Evolutionary conservation across 768 basidiomycete genomes (phyloP).

Genomic region (Rhizopogon vinicolor): DNA sequence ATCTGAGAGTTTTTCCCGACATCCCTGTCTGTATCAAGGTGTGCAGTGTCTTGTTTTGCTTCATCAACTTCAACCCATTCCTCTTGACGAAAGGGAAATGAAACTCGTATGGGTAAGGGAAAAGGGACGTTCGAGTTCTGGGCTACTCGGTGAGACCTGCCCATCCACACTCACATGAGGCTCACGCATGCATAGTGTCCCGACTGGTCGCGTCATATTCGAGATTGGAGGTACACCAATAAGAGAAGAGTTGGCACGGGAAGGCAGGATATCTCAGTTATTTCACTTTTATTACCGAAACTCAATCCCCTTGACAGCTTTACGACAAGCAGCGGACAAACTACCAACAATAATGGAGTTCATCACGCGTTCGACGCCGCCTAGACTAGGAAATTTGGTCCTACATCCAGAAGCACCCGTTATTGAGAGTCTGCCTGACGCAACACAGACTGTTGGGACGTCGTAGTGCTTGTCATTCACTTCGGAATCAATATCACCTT

Average conservation of each 20-base stretch:
- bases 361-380: slow-evolving; percentile 60
- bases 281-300: background rate
- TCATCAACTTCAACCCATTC: background rate
- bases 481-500: background rate
- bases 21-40: slow-evolving; percentile 98
- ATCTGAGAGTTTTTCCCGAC: slow-evolving; percentile 90
- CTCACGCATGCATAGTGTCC: slow-evolving; percentile 50
- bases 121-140: slow-evolving; percentile 98
- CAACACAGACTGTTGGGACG: slow-evolving; percentile 3
- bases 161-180: background rate
- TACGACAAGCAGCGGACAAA: slow-evolving; percentile 84
- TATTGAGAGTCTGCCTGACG: too few species aligned
- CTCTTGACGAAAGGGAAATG: slow-evolving; percentile 66
- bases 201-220: slow-evolving; percentile 86
- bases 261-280: slow-evolving; percentile 49
- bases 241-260: slow-evolving; percentile 87
- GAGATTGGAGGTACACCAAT: slow-evolving; percentile 90
- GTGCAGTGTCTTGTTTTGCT: slow-evolving; percentile 8
- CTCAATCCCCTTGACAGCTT: slow-evolving; percentile 42
- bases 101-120: slow-evolving; percentile 99
- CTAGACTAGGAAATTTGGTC: slow-evolving; percentile 68
- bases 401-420: slow-evolving; percentile 33
- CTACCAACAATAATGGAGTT: slow-evolving; percentile 89
- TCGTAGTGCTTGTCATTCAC: slow-evolving; percentile 3
- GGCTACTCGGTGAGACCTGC: slow-evolving; percentile 72